These are phyloP conservation scores for Penicillium desertorum DNA, from an alignment of 495 filamentous ascomycete species.

Conservation along the genomic window DNA sequence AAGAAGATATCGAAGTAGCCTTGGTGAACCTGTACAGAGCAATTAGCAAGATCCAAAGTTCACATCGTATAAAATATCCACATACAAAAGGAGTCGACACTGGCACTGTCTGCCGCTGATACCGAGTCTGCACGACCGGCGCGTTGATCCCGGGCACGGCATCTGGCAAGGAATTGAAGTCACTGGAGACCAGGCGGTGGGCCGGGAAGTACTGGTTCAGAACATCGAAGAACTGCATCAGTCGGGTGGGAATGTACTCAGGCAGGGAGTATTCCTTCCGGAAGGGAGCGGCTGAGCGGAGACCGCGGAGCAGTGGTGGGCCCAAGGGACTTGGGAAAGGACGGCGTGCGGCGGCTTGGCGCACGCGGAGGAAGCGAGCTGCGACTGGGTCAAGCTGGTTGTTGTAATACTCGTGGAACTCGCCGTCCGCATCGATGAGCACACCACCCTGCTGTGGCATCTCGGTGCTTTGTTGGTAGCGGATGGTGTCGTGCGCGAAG, in stretches of 20 bases:
- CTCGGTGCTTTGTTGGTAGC: conserved; percentile 76
- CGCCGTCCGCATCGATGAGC: conserved; percentile 78
- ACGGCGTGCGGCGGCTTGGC: conserved; percentile 61
- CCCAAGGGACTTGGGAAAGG: conserved; percentile 57
- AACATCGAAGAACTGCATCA: conserved; percentile 96
- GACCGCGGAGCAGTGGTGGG: conserved; percentile 52
- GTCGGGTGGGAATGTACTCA: conserved; percentile 89
- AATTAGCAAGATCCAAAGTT: conserved; percentile 12
- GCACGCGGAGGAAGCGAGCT: conserved; percentile 74
- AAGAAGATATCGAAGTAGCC: conserved; percentile 99
- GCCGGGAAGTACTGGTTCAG: conserved; percentile 81
- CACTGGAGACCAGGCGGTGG: conserved; percentile 83
- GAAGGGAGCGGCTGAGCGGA: conserved; percentile 64
- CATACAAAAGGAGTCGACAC: conserved; percentile 88
- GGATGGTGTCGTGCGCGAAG: conserved; percentile 90
- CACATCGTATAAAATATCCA: conserved; percentile 5
- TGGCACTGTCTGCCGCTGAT: conserved; percentile 77
- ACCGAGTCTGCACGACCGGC: conserved; percentile 94
- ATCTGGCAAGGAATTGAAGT: conserved; percentile 85
- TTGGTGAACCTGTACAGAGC: conserved; percentile 72
- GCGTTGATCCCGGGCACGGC: conserved; percentile 79
- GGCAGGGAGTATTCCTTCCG: conserved; percentile 69
- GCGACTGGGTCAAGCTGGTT: conserved; percentile 78
- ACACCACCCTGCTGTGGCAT: conserved; percentile 81
- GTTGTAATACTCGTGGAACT: conserved; percentile 92